Percentiles rank a stretch among this genome's conserved stretches.
Conservation (phyloP, 2,329 filamentous ascomycete genomes). For the Colletotrichum sublineola region DNA sequence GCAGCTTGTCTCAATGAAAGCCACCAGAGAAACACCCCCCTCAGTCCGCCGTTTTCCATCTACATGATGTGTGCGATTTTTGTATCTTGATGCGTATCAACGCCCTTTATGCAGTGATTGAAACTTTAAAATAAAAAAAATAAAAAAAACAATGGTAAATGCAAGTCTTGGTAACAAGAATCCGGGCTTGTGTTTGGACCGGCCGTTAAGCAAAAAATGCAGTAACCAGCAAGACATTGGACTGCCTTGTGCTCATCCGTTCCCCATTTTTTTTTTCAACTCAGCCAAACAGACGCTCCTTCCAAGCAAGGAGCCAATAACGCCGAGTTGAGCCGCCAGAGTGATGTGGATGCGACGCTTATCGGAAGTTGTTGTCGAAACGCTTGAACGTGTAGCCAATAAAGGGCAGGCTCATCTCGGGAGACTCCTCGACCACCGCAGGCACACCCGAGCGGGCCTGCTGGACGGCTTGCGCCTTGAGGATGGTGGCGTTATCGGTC, state of each 20-base stretch:
- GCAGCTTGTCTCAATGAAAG: background rate
- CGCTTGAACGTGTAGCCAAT: slow-evolving; percentile 99
- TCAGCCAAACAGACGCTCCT: background rate
- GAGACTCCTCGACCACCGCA: slow-evolving; percentile 78
- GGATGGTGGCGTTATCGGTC: slow-evolving; percentile 89
- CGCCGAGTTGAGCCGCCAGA: slow-evolving; percentile 8
- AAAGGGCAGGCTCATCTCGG: slow-evolving; percentile 96
- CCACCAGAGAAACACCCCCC: slow-evolving; percentile 10
- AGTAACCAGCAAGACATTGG: slow-evolving; percentile 19
- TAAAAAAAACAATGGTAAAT: slow-evolving; percentile 37
- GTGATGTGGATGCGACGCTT: background rate
- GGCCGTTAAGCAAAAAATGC: slow-evolving; percentile 32
- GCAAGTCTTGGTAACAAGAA: slow-evolving; percentile 40
- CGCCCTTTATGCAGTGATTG: slow-evolving; percentile 40
- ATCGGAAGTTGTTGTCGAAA: slow-evolving; percentile 81
- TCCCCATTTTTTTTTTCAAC: background rate
- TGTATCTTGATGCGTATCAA: slow-evolving; percentile 40
- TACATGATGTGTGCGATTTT: slow-evolving; percentile 40
- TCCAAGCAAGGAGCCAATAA: background rate
- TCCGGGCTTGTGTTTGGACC: slow-evolving; percentile 28
- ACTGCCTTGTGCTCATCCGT: background rate
- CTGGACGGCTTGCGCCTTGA: slow-evolving; percentile 85
- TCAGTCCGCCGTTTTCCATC: slow-evolving; percentile 24
- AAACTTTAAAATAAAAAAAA: background rate
- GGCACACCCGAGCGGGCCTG: slow-evolving; percentile 64